Conservation (phyloP, 331 rosid genomes). For the Stylosanthes scabra region DNA sequence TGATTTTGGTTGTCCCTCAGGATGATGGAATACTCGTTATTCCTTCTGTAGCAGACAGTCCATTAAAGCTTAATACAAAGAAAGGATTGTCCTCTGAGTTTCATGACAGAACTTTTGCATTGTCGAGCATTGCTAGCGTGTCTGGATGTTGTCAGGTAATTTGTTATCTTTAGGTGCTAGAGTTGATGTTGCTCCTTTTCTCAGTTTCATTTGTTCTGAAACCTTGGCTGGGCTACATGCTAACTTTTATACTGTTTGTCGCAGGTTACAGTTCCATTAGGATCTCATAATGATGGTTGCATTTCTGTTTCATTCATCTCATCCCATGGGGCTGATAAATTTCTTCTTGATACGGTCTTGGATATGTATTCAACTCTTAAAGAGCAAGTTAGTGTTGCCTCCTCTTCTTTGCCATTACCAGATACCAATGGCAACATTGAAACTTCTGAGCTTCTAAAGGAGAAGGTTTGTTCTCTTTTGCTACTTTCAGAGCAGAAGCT, state of each 20-base stretch:
- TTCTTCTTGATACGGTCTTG: slow-evolving; percentile 60
- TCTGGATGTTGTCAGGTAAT: slow-evolving; percentile 65
- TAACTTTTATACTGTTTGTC: slow-evolving; percentile 27
- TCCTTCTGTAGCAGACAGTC: slow-evolving; percentile 55
- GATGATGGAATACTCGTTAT: slow-evolving; percentile 63
- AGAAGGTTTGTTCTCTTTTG: slow-evolving; percentile 47
- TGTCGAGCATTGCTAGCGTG: slow-evolving; percentile 57
- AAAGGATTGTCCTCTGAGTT: slow-evolving; percentile 49
- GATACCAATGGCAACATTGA: slow-evolving; percentile 45
- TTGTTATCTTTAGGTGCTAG: slow-evolving; percentile 15
- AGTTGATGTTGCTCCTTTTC: slow-evolving; percentile 23
- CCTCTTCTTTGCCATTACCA: slow-evolving; percentile 34
- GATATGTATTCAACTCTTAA: slow-evolving; percentile 51
- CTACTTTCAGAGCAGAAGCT: slow-evolving; percentile 8
- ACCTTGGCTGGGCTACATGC: slow-evolving; percentile 1
- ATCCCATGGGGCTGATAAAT: slow-evolving; percentile 54
- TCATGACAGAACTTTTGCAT: slow-evolving; percentile 44
- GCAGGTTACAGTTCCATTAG: slow-evolving; percentile 57
- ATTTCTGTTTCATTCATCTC: slow-evolving; percentile 58
- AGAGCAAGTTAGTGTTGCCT: slow-evolving; percentile 44
- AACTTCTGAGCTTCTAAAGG: slow-evolving; percentile 48
- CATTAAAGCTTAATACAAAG: slow-evolving; percentile 47
- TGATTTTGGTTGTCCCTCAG: slow-evolving; percentile 42
- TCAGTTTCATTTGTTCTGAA: slow-evolving; percentile 31
- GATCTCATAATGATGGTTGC: slow-evolving; percentile 40